Base-by-base conservation (phyloP, 179 eudicot species). In the Beta lomatogona region DNA sequence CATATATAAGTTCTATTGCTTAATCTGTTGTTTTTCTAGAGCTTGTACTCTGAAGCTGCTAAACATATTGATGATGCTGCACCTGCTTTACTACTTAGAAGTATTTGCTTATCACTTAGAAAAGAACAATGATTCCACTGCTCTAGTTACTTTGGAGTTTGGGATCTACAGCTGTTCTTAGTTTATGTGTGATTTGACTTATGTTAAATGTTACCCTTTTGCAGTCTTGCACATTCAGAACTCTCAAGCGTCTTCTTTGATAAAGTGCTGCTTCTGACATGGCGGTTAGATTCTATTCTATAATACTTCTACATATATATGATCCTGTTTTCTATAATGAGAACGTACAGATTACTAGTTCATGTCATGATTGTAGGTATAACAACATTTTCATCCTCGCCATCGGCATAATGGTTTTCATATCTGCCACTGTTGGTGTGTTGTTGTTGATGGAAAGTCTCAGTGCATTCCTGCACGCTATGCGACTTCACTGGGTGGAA, bases 401-500 rank as follows among this genome's bases (percentile, higher is more conserved):
- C 44, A 81, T 89, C 46, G 97, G 96, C 60, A 73, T 93, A 31
- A 64, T 89, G 59, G 92, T 93, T 75, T 93, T 93, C 77, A 75
- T 93, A 58, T 85, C 74, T 79, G 97, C 97, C 13, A 93, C 97
- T 36, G 92, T 90, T 61, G 96, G 95, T 53, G 97, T 93, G 69
- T 88, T 93, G 61, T 81, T 93, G 11, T 90, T 93, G 77, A 93
- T 93, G 97, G 97, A 93, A 87, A 93, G 96, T 55, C 88, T 93
- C 10, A 92, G 97, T 70, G 97, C 97, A 52, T 93, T 93, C 86
- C 86, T 93, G 48, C 97, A 93, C 83, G 96, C 97, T 52, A 79
- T 93, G 88, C 83, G 97, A 81, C 95, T 93, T 85, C 97, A 91
- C 78, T 93, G 97, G 97, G 95, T 93, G 58, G 97, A 93, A 72